Evolutionary conservation across 306 rosid genomes (phyloP), one percentile per base, ranked within the genome.

Genomic region (Lotus japonicus): DNA sequence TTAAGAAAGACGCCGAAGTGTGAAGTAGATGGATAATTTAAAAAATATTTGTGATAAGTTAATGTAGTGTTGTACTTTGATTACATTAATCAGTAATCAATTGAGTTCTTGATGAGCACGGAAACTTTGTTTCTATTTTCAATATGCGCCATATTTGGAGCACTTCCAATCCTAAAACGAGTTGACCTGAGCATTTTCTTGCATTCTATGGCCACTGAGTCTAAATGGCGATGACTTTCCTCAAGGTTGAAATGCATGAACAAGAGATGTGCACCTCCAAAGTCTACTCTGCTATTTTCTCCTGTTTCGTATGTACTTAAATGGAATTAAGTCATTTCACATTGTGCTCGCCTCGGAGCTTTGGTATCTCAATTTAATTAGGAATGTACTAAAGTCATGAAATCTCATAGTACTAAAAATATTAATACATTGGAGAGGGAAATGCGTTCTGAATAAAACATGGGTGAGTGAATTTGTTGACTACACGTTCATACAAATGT

Each of bases 141-240:
- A 33, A 42, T 59, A 52, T 65, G 86, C 76, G 71, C 84, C 81
- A 63, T 76, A 64, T 75, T 75, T 55, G 55, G 67, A 60, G 75
- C 82, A 79, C 77, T 68, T 64, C 15, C 64, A 48, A 48, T 64
- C 68, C 42, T 23, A 16, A 26, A 72, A 45, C 19, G 57, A 56
- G 87, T 83, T 83, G 87, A 79, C 87, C 53, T 72, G 14, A 39
- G 52, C 56, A 52, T 16, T 54, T 7, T 39, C 11, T 61, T 44
- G 19, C 36, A 59, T 56, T 68, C 0, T 54, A 11, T 67, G 33
- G 38, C 41, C 69, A 71, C 58, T n/a, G n/a, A n/a, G n/a, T n/a
- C n/a, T 51, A 56, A 35, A 5, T 53, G 16, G 54, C 23, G 5
- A 70, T 57, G 72, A 66, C 72, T 77, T 64, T 39, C 5, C 19